Conservation (phyloP, 257 asterid species). For the Vinca minor region DNA sequence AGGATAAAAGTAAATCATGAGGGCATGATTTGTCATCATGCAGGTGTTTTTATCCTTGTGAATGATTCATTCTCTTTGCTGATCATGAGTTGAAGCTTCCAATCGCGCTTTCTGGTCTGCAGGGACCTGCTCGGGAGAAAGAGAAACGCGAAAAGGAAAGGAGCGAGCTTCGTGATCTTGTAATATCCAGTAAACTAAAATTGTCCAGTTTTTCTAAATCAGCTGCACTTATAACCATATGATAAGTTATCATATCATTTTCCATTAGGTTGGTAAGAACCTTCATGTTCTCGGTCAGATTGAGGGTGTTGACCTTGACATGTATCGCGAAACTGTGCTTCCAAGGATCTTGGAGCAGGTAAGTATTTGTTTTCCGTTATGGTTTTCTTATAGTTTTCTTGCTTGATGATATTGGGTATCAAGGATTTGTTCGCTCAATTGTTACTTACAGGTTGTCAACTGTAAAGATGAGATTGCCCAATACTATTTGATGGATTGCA, state of each 20-base stretch:
- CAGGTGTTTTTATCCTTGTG: slow-evolving; percentile 28
- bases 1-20: slow-evolving; percentile 31
- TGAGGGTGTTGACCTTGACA: slow-evolving; percentile 96
- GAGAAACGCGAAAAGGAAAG: slow-evolving; percentile 96
- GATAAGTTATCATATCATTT: slow-evolving; percentile 26
- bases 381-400: no score
- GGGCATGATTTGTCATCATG: slow-evolving; percentile 35
- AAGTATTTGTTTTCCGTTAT: slow-evolving; percentile 16
- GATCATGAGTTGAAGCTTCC: slow-evolving; percentile 36
- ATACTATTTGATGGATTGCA: slow-evolving; percentile 94
- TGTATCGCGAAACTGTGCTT: slow-evolving; percentile 88
- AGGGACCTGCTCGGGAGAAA: slow-evolving; percentile 97
- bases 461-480: slow-evolving; percentile 98
- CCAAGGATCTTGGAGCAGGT: slow-evolving; percentile 98
- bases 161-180: slow-evolving; percentile 98
- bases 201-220: slow-evolving; percentile 17
- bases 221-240: slow-evolving; percentile 19
- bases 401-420: not conserved
- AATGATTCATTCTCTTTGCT: slow-evolving; percentile 36
- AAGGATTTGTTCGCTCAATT: slow-evolving; percentile 7
- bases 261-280: slow-evolving; percentile 89
- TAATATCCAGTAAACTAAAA: slow-evolving; percentile 29
- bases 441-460: slow-evolving; percentile 67
- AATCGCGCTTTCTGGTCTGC: slow-evolving; percentile 41
- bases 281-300: slow-evolving; percentile 97